Evolutionary conservation across 2,329 filamentous ascomycete genomes (phyloP).

Genomic region (Microdochium nivale): DNA sequence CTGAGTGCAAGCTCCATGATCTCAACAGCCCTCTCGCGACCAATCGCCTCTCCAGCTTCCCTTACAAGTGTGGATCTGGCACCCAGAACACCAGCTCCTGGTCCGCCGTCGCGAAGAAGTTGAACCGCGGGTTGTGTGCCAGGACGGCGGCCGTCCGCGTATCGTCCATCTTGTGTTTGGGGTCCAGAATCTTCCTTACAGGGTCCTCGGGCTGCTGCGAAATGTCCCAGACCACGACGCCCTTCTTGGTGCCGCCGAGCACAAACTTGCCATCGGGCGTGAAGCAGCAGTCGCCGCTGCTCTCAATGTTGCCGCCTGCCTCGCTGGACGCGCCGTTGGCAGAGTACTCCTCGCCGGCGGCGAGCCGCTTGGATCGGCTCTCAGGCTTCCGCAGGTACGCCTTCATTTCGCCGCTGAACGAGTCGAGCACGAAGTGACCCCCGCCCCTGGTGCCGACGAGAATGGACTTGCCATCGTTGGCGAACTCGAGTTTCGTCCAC

Average conservation of each 20-base stretch:
- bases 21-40: no score
- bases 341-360: constrained; percentile 39
- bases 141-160: constrained; percentile 64
- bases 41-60: background rate
- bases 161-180: constrained; percentile 56
- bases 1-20: no score
- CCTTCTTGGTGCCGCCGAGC: constrained; percentile 66
- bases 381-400: constrained; percentile 58
- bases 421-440: constrained; percentile 89
- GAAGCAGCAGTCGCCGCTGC: constrained; percentile 77
- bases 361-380: constrained; percentile 40
- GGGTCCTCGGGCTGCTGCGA: constrained; percentile 41
- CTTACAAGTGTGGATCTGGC: constrained; percentile 53
- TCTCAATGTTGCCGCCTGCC: constrained; percentile 42
- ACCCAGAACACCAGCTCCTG: constrained; percentile 75
- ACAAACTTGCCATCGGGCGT: constrained; percentile 84
- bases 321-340: constrained; percentile 26
- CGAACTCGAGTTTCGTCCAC: constrained; percentile 92
- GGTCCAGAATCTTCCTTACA: constrained; percentile 48
- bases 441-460: constrained; percentile 75
- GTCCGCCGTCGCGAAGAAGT: constrained; percentile 85
- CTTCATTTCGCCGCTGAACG: constrained; percentile 74
- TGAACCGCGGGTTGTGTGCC: constrained; percentile 84
- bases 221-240: constrained; percentile 82
- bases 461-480: constrained; percentile 86